Evolutionary conservation across 176 grass and related monocot species (phyloP), one percentile per base, ranked within the genome.

Genomic region (Alloteropsis semialata): DNA sequence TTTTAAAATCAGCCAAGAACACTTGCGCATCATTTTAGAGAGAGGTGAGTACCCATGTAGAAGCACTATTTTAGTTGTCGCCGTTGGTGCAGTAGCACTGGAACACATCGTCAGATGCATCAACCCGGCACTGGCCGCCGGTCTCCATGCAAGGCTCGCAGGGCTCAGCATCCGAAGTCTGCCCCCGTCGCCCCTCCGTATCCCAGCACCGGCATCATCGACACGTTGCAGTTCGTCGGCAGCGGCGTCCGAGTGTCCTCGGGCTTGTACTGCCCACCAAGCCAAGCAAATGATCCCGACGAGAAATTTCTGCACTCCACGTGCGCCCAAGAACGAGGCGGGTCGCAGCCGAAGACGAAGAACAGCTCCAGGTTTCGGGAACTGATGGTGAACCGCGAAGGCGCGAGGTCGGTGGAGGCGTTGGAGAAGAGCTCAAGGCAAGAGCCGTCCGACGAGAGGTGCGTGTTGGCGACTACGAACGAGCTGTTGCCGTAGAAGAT

Each of bases 341-440:
- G n/a, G 4, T 5, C 18, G 84, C 93, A 89, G 34, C 79, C 10
- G 72, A 48, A 82, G 24, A 92, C 51, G 65, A 90, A 92, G 43
- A 89, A 45, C 1, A 95, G 85, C 53, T 84, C 55, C 29, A 12
- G 80, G 55, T 95, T 95, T 0, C 0, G 63, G n/a, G n/a, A n/a
- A n/a, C 93, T 95, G 1, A 92, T 83, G 1, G 0, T 8, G 27
- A 88, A 86, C 1, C 63, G 77, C 43, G 68, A 19, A 6, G 81
- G 72, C 53, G 50, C 21, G 56, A 92, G 79, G 54, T 80, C 66
- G 43, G 87, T 21, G 50, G 76, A 48, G 25, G 70, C 46, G 41
- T 85, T n/a, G n/a, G n/a, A n/a, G n/a, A n/a, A n/a, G n/a, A n/a
- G n/a, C n/a, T n/a, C n/a, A n/a, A n/a, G n/a, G n/a, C n/a, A n/a